Percentiles rank a stretch among this genome's conserved stretches.
Evolutionary conservation across 2,329 filamentous ascomycete species (phyloP).

Genomic region (Neonectria magnoliae): DNA sequence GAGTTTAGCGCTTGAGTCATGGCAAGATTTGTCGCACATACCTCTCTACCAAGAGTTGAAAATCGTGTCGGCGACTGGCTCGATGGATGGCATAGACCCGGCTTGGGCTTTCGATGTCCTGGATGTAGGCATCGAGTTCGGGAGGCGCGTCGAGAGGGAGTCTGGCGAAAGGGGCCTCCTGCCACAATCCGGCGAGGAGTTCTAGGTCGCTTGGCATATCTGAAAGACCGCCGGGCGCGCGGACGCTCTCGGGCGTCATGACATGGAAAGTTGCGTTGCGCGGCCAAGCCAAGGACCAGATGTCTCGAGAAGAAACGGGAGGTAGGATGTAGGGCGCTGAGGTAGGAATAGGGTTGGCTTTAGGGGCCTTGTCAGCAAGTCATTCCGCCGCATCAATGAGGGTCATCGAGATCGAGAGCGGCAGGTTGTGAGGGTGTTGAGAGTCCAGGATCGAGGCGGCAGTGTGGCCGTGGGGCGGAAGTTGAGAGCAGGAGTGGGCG

Average conservation of each 20-base stretch:
- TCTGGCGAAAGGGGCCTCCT: slow-evolving; percentile 67
- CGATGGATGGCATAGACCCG: slow-evolving; percentile 69
- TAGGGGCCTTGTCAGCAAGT: slow-evolving; percentile 11
- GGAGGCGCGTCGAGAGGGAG: slow-evolving; percentile 69
- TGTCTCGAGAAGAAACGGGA: not conserved
- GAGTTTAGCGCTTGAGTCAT: slow-evolving; percentile 22
- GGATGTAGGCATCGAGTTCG: slow-evolving; percentile 64
- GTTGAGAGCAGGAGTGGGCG: slow-evolving; percentile 3
- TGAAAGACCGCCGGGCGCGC: slow-evolving; percentile 26
- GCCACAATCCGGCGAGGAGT: slow-evolving; percentile 68
- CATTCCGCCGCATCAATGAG: slow-evolving; percentile 18
- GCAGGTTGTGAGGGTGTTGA: not conserved
- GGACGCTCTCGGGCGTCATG: slow-evolving; percentile 39
- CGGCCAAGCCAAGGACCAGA: slow-evolving; percentile 1
- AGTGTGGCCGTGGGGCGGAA: not conserved
- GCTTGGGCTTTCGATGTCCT: slow-evolving; percentile 69
- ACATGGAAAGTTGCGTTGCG: slow-evolving; percentile 31
- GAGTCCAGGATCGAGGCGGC: not conserved
- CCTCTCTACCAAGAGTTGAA: slow-evolving; percentile 75
- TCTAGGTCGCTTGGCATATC: slow-evolving; percentile 54
- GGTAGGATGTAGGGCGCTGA: slow-evolving; percentile 9
- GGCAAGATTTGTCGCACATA: slow-evolving; percentile 47
- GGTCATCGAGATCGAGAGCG: not conserved
- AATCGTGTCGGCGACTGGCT: slow-evolving; percentile 69
- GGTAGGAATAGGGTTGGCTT: not conserved